Evolutionary conservation across 768 basidiomycete species (phyloP).

Genomic region (Mycena crocata): DNA sequence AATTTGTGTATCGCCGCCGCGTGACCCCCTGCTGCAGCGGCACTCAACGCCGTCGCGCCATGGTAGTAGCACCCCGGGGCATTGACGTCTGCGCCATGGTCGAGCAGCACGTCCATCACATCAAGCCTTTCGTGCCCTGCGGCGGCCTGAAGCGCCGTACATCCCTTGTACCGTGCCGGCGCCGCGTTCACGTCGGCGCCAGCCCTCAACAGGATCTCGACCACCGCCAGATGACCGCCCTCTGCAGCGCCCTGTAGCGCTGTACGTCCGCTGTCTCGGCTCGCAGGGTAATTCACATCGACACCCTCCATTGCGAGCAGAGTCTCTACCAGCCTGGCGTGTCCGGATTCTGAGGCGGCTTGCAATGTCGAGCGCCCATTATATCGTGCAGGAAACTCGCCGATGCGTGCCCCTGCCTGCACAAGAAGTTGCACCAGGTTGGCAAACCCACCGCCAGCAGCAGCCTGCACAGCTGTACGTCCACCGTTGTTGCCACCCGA

Average conservation of each 20-base stretch:
- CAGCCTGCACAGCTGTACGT: slow-evolving; percentile 25
- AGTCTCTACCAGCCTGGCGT: slow-evolving; percentile 8
- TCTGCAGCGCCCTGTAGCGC: slow-evolving; percentile 28
- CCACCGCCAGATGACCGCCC: slow-evolving; percentile 5
- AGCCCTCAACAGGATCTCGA: not conserved
- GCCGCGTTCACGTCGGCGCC: slow-evolving; percentile 26
- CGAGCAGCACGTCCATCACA: slow-evolving; percentile 18
- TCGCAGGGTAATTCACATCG: slow-evolving; percentile 21
- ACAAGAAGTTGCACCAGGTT: slow-evolving; percentile 16
- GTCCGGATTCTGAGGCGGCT: slow-evolving; percentile 22
- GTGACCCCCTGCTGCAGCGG: slow-evolving; percentile 13
- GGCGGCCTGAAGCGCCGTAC: slow-evolving; percentile 27
- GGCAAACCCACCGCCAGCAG: slow-evolving; percentile 6
- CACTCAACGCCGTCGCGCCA: slow-evolving; percentile 16
- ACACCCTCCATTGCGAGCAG: slow-evolving; percentile 24
- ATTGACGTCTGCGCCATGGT: slow-evolving; percentile 29
- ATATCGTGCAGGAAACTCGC: slow-evolving; percentile 15
- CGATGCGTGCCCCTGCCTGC: slow-evolving; percentile 17
- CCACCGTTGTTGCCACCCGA: slow-evolving; percentile 29
- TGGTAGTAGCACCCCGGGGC: slow-evolving; percentile 27
- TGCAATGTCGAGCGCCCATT: slow-evolving; percentile 25
- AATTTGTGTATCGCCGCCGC: slow-evolving; percentile 10
- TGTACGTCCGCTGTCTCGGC: slow-evolving; percentile 23
- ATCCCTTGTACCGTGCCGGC: slow-evolving; percentile 17
- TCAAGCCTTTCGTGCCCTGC: slow-evolving; percentile 8